Evolutionary conservation across 2,329 filamentous ascomycete genomes (phyloP).

Genomic region (Paramyrothecium sp.): DNA sequence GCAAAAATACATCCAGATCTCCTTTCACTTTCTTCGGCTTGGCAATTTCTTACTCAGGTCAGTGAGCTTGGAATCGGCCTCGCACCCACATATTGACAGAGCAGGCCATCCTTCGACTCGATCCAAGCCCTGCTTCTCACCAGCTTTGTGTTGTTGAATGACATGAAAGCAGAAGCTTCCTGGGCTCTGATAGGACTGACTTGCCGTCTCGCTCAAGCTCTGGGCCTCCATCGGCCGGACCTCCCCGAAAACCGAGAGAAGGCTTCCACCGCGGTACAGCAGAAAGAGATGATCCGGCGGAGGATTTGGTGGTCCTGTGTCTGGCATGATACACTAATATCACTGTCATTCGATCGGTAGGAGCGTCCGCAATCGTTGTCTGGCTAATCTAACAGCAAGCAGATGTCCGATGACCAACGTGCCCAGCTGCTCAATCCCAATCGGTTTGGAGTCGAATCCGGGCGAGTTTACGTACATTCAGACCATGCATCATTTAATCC

Average conservation of each 20-base stretch:
- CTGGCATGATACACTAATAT: conserved; percentile 67
- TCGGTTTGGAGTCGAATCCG: conserved; percentile 36
- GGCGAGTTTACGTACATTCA: conserved; percentile 60
- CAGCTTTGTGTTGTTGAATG: conserved; percentile 63
- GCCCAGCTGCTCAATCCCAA: conserved; percentile 52
- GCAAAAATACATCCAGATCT: conserved; percentile 62
- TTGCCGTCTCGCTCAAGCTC: conserved; percentile 62
- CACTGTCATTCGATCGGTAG: conserved; percentile 63
- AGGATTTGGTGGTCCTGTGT: conserved; percentile 64
- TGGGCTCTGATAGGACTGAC: conserved; percentile 65
- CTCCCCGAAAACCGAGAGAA: conserved; percentile 44
- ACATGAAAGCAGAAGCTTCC: conserved; percentile 69
- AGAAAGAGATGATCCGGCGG: conserved; percentile 54
- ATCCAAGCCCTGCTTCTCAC: conserved; percentile 64
- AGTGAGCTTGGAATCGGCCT: conserved; percentile 6
- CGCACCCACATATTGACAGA: not conserved
- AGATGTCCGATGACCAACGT: conserved; percentile 64
- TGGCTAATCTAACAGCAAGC: conserved; percentile 7
- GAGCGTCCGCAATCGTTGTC: conserved; percentile 5
- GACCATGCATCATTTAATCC: conserved; percentile 63
- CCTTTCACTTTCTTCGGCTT: conserved; percentile 62
- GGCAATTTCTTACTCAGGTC: conserved; percentile 63
- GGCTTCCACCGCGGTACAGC: conserved; percentile 38
- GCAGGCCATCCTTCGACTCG: conserved; percentile 61
- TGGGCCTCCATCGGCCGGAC: conserved; percentile 56